Conservation (phyloP, 208 protist species). For the Eutreptiella sp. region DNA sequence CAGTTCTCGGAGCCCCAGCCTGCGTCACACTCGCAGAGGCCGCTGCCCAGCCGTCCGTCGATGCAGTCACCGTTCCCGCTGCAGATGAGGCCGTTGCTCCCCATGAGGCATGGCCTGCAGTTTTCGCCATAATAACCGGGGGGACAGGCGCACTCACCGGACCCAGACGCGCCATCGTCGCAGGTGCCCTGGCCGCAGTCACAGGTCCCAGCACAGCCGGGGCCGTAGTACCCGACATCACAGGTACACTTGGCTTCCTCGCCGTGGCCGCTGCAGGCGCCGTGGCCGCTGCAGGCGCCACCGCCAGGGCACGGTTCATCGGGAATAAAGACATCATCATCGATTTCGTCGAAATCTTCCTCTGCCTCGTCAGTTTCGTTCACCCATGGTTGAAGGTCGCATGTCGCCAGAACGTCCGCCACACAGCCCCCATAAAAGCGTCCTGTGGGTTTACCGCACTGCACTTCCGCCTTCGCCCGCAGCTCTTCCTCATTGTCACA, state of each 20-base stretch:
- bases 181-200: slow-evolving; percentile 13
- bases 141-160: slow-evolving; percentile 21
- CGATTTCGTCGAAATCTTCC: too few species aligned
- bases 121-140: slow-evolving; percentile 16
- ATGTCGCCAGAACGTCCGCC: too few species aligned
- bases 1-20: neutral
- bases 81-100: too few species aligned
- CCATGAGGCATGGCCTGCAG: too few species aligned
- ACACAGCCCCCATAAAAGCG: too few species aligned
- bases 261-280: neutral
- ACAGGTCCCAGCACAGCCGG: too few species aligned
- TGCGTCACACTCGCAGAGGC: neutral
- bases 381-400: too few species aligned
- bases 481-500: too few species aligned
- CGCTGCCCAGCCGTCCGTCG: neutral
- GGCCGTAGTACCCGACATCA: neutral
- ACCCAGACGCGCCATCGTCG: slow-evolving; percentile 13
- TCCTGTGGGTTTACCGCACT: too few species aligned
- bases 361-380: too few species aligned
- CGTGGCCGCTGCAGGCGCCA: slow-evolving; percentile 20
- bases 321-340: too few species aligned
- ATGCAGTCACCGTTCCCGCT: neutral
- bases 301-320: slow-evolving; percentile 23
- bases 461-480: too few species aligned
- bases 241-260: slow-evolving; percentile 1